These are phyloP conservation scores for Pachysandra terminalis DNA, from an alignment of 164 flowering plant species.

Conservation along the genomic window DNA sequence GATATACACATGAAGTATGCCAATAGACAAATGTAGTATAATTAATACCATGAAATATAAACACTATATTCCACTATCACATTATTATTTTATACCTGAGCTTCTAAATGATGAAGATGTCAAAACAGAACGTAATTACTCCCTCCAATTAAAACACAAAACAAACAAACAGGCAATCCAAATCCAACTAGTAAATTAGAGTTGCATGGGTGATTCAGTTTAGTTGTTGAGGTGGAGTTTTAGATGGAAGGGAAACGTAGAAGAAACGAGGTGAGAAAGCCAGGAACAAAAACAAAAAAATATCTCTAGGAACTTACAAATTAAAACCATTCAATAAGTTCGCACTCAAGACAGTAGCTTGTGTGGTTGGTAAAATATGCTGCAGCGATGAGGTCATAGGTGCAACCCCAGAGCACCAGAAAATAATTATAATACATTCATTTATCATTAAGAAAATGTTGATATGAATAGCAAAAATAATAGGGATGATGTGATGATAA, in stretches of 20 bases:
- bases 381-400: background rate
- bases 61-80: too few relatives aligned
- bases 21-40: too few relatives aligned
- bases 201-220: background rate
- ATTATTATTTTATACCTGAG: background rate
- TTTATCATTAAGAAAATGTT: too few relatives aligned
- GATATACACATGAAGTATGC: too few relatives aligned
- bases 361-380: background rate
- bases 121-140: too few relatives aligned
- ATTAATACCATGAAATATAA: too few relatives aligned
- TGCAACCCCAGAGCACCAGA: background rate
- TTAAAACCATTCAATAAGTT: too few relatives aligned
- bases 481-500: too few relatives aligned
- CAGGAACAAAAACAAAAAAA: background rate
- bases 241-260: background rate
- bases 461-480: too few relatives aligned
- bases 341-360: background rate
- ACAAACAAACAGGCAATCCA: background rate
- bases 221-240: background rate
- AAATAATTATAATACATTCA: background rate
- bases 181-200: background rate
- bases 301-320: background rate
- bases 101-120: background rate
- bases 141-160: background rate
- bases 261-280: background rate